Percentiles rank a stretch among this genome's conserved stretches.
Evolutionary conservation across 2,329 filamentous ascomycete species (phyloP).

Genomic region (Aspergillus unguis): DNA sequence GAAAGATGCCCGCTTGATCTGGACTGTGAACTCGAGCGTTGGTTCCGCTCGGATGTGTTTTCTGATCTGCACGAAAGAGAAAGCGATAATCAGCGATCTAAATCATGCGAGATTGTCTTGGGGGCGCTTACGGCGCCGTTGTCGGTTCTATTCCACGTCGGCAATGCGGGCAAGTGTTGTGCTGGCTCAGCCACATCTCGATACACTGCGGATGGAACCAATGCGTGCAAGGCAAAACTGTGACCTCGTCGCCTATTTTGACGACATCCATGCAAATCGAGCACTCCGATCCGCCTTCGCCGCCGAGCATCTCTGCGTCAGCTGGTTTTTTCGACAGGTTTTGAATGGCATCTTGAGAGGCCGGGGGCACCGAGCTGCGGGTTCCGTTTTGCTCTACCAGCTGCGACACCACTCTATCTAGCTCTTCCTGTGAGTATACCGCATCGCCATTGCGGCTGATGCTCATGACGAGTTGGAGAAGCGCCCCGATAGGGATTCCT

Average conservation of each 20-base stretch:
- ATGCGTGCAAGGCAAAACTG: constrained; percentile 79
- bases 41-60: constrained; percentile 19
- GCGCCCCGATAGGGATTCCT: constrained; percentile 41
- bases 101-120: constrained; percentile 8
- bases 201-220: constrained; percentile 90
- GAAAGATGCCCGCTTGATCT: background rate
- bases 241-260: constrained; percentile 67
- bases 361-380: constrained; percentile 77
- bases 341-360: constrained; percentile 69
- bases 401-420: constrained; percentile 82
- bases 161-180: constrained; percentile 79
- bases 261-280: constrained; percentile 93
- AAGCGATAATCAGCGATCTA: constrained; percentile 4
- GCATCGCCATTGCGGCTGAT: constrained; percentile 65
- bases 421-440: constrained; percentile 84
- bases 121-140: constrained; percentile 20
- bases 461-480: constrained; percentile 43
- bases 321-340: constrained; percentile 69
- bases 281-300: constrained; percentile 71
- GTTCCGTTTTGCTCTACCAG: constrained; percentile 77
- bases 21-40: background rate
- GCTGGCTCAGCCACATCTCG: constrained; percentile 77
- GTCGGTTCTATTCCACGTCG: constrained; percentile 36
- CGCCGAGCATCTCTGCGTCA: constrained; percentile 65
- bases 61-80: constrained; percentile 17